phyloP scores from a whole-genome alignment of 1,284 basidiomycete species.

The Austroboletus novae-zelandiae region DNA sequence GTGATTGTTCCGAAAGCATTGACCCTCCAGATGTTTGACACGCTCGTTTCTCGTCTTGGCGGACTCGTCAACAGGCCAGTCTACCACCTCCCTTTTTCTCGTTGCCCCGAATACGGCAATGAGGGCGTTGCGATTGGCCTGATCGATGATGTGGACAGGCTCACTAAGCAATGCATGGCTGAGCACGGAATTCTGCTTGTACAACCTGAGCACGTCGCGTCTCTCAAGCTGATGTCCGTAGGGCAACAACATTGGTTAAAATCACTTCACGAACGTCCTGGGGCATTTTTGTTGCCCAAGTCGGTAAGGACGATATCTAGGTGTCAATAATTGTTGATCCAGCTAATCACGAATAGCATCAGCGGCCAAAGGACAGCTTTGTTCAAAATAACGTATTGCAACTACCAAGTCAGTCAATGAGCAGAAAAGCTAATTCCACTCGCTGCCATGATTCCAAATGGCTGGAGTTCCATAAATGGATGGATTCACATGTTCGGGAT shows the following conservation, averaged over 20 bases:
- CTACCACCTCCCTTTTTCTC: conserved; percentile 48
- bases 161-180: conserved; percentile 38
- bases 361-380: not conserved
- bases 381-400: not conserved
- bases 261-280: not conserved
- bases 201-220: conserved; percentile 52
- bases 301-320: not conserved
- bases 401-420: not conserved
- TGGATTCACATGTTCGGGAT: conserved; percentile 37
- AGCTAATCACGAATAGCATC: not conserved
- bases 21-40: conserved; percentile 44
- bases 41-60: conserved; percentile 43
- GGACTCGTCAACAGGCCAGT: conserved; percentile 45
- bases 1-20: conserved; percentile 48
- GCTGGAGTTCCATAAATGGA: conserved; percentile 33
- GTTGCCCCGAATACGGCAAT: conserved; percentile 14
- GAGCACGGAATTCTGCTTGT: conserved; percentile 41
- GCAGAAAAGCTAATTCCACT: not conserved
- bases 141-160: not conserved
- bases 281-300: not conserved
- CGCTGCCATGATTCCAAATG: conserved; percentile 14
- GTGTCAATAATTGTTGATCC: not conserved
- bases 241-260: conserved; percentile 20
- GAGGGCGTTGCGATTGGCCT: not conserved
- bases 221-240: conserved; percentile 44